Evolutionary conservation across 345 rosid species (phyloP).

Genomic region (Heritiera littoralis): DNA sequence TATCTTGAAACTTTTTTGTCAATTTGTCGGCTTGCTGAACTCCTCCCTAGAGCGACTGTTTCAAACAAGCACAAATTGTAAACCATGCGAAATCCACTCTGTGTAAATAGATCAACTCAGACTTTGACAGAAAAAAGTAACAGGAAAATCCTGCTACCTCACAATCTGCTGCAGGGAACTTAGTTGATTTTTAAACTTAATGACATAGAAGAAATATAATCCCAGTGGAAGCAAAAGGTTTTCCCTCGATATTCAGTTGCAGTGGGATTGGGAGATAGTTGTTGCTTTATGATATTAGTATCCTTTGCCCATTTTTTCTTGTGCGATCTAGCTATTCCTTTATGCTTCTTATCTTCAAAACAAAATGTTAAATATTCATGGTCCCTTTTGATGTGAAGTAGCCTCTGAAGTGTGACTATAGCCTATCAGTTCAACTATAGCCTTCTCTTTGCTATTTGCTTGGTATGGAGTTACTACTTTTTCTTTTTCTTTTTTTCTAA

Average conservation of each 20-base stretch:
- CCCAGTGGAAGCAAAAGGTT: background rate
- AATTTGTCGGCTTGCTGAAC: too few relatives aligned
- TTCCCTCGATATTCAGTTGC: background rate
- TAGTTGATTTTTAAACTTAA: background rate
- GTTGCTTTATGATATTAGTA: slow-evolving; percentile 4
- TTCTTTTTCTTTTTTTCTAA: slow-evolving; percentile 1
- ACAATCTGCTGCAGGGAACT: background rate
- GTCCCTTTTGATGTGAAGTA: background rate
- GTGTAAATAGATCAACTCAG: background rate
- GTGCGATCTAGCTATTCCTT: background rate
- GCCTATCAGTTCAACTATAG: slow-evolving; percentile 1
- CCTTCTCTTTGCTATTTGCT: background rate
- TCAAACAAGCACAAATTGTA: background rate
- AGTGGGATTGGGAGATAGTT: background rate
- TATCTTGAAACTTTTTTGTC: background rate
- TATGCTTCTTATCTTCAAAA: background rate
- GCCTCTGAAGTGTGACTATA: background rate
- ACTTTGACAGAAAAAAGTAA: background rate
- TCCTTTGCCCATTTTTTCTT: background rate
- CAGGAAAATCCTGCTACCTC: background rate
- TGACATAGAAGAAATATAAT: background rate
- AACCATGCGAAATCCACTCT: background rate
- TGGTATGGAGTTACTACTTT: slow-evolving; percentile 3
- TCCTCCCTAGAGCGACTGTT: background rate
- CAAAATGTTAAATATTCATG: background rate